Evolutionary conservation across 768 basidiomycete species (phyloP).

Genomic region (Fomitopsis pulvina): DNA sequence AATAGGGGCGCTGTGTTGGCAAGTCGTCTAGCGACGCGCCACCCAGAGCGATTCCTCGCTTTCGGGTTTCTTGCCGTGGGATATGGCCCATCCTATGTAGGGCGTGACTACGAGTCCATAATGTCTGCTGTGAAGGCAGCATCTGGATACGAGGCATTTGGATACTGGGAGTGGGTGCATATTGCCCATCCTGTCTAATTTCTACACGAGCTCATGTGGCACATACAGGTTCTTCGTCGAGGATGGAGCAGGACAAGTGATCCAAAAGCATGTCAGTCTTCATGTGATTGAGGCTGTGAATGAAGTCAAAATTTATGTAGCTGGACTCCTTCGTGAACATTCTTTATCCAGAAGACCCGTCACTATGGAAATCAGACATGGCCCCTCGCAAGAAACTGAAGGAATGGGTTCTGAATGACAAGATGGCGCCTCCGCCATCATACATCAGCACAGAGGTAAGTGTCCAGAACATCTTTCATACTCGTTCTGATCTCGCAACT

Average conservation of each 20-base stretch:
- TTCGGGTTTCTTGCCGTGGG: slow-evolving; percentile 31
- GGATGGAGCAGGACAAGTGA: neutral
- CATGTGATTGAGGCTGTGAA: too few relatives aligned
- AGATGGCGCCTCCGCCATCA: too few relatives aligned
- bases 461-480: too few relatives aligned
- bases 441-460: too few relatives aligned
- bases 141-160: slow-evolving; percentile 32
- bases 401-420: too few relatives aligned
- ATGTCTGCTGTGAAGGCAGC: slow-evolving; percentile 20
- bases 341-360: too few relatives aligned
- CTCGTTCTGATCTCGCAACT: too few relatives aligned
- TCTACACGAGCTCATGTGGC: too few relatives aligned
- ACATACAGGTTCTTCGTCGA: slow-evolving; percentile 9
- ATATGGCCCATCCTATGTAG: slow-evolving; percentile 24
- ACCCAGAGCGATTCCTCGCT: slow-evolving; percentile 34
- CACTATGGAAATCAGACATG: too few relatives aligned
- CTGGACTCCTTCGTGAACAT: too few relatives aligned
- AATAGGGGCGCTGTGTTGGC: slow-evolving; percentile 30
- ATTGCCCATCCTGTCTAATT: neutral
- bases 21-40: slow-evolving; percentile 31
- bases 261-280: neutral
- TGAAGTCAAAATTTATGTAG: too few relatives aligned
- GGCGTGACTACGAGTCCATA: slow-evolving; percentile 22
- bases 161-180: slow-evolving; percentile 32
- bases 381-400: too few relatives aligned